Base-by-base conservation (phyloP, 441 rosid species). In the Biscutella laevigata region DNA sequence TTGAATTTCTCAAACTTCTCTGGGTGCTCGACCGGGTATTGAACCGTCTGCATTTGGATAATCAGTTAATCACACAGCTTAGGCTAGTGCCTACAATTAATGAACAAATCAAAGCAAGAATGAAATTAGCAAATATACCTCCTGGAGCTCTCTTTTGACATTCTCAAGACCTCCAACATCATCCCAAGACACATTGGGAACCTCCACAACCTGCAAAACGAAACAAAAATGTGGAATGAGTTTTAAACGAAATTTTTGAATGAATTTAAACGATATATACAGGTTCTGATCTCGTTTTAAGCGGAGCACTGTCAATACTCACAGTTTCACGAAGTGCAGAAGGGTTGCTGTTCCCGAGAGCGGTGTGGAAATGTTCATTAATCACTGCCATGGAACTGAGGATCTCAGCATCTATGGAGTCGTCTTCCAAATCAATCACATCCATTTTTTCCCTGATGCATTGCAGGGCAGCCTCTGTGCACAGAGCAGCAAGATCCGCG, bases 21-120 rank as follows among this genome's bases (percentile, higher is more conserved):
- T 13, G 84, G 81, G 68, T 78, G 84, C 66, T 78, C 84, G 7
- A 75, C 84, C 0, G 81, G 84, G 64, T 78, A 78, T 51, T 78
- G 84, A 15, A 78, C 81, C 51, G 84, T 78, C 84, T 74, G 57
- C 59, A 45, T 35, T 33, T 36, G 1, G 11, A 67, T 10, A 46
- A 53, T 9, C 27, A 50, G n/a, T n/a, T n/a, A n/a, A n/a, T n/a
- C n/a, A n/a, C 16, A 39, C 7, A 13, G 22, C 11, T 49, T 20
- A 57, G 53, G n/a, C n/a, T n/a, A n/a, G n/a, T n/a, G n/a, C 35
- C 50, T 8, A 47, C 45, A 35, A 28, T 15, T 49, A 26, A 49
- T 15, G 45, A 8, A 34, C 34, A 50, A 6, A 49, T 21, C 11
- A 7, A 57, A 57, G 17, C 15, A 57, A 13, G 47, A 36, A 14